These are phyloP conservation scores for Corchorus olitorius DNA, from an alignment of 345 rosid genomes.

Conservation along the genomic window DNA sequence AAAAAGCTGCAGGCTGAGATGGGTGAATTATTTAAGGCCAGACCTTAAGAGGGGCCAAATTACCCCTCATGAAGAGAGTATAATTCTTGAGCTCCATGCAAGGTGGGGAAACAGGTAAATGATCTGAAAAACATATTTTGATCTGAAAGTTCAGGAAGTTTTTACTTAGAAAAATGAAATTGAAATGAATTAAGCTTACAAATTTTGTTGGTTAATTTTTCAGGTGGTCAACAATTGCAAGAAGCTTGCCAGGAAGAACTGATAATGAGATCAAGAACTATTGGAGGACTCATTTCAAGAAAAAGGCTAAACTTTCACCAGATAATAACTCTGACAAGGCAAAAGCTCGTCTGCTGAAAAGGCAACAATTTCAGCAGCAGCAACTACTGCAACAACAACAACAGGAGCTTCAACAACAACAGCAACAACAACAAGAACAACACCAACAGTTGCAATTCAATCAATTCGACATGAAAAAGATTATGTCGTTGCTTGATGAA, in stretches of 20 bases:
- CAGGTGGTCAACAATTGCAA: constrained; percentile 95
- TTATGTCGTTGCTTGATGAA: constrained; percentile 60
- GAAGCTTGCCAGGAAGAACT: constrained; percentile 93
- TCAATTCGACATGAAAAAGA: constrained; percentile 60
- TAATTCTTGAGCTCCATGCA: constrained; percentile 85
- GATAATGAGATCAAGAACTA: constrained; percentile 93
- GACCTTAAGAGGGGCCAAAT: constrained; percentile 93
- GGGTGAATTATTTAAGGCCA: constrained; percentile 95
- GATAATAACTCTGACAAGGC: constrained; percentile 50
- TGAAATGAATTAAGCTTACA: too few relatives aligned
- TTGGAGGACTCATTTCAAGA: constrained; percentile 97
- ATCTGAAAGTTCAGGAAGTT: background rate
- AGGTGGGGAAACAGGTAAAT: constrained; percentile 89
- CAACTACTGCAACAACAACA: constrained; percentile 43
- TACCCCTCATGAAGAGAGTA: constrained; percentile 85
- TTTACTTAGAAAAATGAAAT: background rate
- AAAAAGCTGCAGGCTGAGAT: constrained; percentile 89
- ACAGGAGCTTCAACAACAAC: constrained; percentile 26
- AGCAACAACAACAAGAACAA: constrained; percentile 37
- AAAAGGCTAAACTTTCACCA: constrained; percentile 55
- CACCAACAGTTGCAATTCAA: constrained; percentile 53
- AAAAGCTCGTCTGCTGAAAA: constrained; percentile 54
- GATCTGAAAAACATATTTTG: background rate
- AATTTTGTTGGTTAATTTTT: background rate
- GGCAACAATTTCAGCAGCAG: constrained; percentile 76